Evolutionary conservation across 2,329 filamentous ascomycete genomes (phyloP).

Genomic region (Cladophialophora immunda): DNA sequence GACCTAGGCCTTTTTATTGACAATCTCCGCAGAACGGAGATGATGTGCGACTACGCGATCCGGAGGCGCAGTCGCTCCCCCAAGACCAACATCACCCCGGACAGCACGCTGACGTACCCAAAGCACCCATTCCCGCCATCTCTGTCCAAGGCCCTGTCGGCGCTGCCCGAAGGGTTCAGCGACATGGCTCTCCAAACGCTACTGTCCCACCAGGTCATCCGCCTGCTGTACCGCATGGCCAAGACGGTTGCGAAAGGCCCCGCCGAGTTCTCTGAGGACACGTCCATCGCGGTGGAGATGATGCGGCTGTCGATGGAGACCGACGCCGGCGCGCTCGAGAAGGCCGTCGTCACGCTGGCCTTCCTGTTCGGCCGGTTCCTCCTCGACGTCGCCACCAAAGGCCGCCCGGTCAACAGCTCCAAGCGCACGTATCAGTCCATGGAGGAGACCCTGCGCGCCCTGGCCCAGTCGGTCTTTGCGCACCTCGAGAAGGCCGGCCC

Average conservation of each 20-base stretch:
- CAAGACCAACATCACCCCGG: conserved; percentile 14
- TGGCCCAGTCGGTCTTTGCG: conserved; percentile 3
- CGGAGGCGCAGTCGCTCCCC: conserved; percentile 12
- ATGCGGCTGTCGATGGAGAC: conserved; percentile 22
- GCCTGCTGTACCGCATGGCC: conserved; percentile 22
- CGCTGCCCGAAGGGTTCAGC: conserved; percentile 24
- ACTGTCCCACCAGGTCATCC: conserved; percentile 17
- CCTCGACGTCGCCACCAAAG: neutral
- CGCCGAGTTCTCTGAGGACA: conserved; percentile 9
- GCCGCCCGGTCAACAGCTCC: neutral
- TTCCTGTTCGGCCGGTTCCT: conserved; percentile 12
- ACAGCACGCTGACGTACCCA: conserved; percentile 22
- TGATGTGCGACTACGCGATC: conserved; percentile 27
- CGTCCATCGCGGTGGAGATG: conserved; percentile 19
- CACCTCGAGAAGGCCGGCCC: neutral
- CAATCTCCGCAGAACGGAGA: conserved; percentile 10
- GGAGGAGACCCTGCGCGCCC: neutral
- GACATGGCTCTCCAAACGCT: conserved; percentile 23
- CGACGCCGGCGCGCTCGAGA: conserved; percentile 4
- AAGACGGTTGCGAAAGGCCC: conserved; percentile 11
- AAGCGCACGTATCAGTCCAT: conserved; percentile 1
- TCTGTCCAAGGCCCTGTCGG: conserved; percentile 16
- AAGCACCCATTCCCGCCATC: conserved; percentile 25
- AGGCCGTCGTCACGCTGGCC: conserved; percentile 8
- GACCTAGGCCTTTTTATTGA: neutral